These are phyloP conservation scores for Avena atlantica DNA, from an alignment of 176 grass and related monocot genomes.

Conservation along the genomic window DNA sequence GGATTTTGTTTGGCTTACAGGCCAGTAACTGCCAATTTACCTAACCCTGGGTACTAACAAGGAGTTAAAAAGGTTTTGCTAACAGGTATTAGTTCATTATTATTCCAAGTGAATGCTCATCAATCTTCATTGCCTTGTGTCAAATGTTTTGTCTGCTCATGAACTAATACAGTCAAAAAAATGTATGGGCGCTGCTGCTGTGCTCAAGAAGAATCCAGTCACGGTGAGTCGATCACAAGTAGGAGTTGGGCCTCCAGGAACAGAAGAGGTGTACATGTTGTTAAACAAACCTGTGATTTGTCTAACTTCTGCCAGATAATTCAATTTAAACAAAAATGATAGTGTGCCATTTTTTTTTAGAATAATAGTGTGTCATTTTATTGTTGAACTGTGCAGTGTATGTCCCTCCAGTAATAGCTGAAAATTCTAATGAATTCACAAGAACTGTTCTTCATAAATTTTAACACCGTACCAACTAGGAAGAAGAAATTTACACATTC, in stretches of 20 bases:
- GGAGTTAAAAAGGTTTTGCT: not conserved
- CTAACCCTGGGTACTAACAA: not conserved
- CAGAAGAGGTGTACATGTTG: slow-evolving; percentile 12
- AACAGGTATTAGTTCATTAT: slow-evolving; percentile 5
- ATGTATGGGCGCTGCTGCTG: not conserved
- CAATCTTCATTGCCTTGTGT: slow-evolving; percentile 2
- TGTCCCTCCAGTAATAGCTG: not conserved
- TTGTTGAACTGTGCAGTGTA: slow-evolving; percentile 13
- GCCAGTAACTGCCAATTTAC: not conserved
- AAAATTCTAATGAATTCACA: not conserved
- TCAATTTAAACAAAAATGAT: not conserved
- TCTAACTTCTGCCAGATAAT: not conserved
- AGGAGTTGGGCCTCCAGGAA: not conserved
- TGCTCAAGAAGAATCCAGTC: not conserved
- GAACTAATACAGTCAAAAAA: not conserved
- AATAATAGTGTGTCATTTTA: not conserved
- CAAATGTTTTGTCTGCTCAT: not conserved
- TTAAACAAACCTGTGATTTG: slow-evolving; percentile 17
- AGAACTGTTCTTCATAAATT: slow-evolving; percentile 3
- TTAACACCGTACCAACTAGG: slow-evolving; percentile 1
- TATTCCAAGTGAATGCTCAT: slow-evolving; percentile 26
- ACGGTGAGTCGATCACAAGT: not conserved
- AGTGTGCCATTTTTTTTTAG: not conserved
- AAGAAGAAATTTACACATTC: slow-evolving; percentile 35
- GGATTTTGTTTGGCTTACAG: not conserved